Conservation (phyloP, 202 grass and related monocot genomes). For the Panicum hallii region DNA sequence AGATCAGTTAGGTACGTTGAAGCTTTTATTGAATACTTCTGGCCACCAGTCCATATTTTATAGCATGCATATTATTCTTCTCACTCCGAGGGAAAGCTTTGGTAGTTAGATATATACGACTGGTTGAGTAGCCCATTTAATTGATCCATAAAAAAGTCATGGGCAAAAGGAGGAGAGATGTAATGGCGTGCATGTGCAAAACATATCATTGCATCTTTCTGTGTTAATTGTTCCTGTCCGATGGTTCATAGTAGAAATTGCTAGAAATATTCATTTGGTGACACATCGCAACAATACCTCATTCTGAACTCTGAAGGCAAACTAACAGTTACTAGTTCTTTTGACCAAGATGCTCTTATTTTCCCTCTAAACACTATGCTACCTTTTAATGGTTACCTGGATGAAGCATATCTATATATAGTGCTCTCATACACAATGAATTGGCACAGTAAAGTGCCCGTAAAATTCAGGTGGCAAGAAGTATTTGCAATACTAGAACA, state of each 20-base stretch:
- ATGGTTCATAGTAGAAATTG: constrained; percentile 14
- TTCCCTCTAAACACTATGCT: constrained; percentile 26
- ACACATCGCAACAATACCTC: background rate
- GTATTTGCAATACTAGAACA: constrained; percentile 31
- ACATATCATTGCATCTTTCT: constrained; percentile 1
- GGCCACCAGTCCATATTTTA: constrained; percentile 42
- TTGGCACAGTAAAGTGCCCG: background rate
- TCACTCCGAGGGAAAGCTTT: constrained; percentile 17
- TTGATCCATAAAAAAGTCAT: constrained; percentile 36
- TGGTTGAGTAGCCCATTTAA: constrained; percentile 38
- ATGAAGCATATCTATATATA: constrained; percentile 31
- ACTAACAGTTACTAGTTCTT: constrained; percentile 15
- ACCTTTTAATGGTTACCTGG: constrained; percentile 18
- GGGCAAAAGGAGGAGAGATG: constrained; percentile 16
- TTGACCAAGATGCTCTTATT: background rate
- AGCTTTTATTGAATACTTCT: constrained; percentile 38
- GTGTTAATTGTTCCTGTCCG: background rate
- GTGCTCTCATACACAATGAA: background rate
- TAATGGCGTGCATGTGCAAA: constrained; percentile 16
- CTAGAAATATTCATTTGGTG: constrained; percentile 11
- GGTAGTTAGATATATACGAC: constrained; percentile 25
- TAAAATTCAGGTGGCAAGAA: background rate
- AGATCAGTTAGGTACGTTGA: constrained; percentile 43
- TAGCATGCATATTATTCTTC: constrained; percentile 31
- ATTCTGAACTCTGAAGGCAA: constrained; percentile 13